Evolutionary conservation across 106 monocot species (phyloP).

Genomic region (Iris macrosiphon): DNA sequence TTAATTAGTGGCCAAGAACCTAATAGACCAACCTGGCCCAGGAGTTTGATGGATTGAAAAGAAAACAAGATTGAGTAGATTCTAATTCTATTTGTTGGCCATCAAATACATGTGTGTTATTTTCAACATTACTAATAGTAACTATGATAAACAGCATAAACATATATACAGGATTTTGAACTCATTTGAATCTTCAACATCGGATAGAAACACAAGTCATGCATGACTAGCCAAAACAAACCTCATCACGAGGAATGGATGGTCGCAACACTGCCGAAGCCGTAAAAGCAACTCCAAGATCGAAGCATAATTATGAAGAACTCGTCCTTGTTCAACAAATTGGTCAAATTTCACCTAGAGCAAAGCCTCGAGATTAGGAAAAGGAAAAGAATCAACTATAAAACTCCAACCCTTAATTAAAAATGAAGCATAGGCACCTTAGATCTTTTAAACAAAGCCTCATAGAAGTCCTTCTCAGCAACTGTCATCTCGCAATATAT

Average conservation of each 20-base stretch:
- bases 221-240: constrained; percentile 21
- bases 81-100: no score
- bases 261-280: constrained; percentile 95
- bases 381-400: neutral
- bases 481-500: constrained; percentile 74
- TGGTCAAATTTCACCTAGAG: constrained; percentile 91
- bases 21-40: no score
- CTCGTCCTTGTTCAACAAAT: constrained; percentile 93
- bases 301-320: constrained; percentile 99
- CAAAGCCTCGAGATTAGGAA: neutral
- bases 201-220: no score
- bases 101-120: no score
- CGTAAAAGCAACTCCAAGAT: constrained; percentile 96
- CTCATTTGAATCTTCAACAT: no score
- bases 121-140: no score
- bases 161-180: no score
- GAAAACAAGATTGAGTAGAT: no score
- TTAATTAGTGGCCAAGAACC: no score
- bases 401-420: neutral
- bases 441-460: constrained; percentile 86
- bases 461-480: constrained; percentile 92
- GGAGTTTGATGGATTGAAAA: no score
- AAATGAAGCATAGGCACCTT: constrained; percentile 43
- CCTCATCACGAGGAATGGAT: constrained; percentile 97
- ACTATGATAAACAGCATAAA: no score